Conservation (phyloP, 2,329 filamentous ascomycete species). For the Chaetomium olivaceum region DNA sequence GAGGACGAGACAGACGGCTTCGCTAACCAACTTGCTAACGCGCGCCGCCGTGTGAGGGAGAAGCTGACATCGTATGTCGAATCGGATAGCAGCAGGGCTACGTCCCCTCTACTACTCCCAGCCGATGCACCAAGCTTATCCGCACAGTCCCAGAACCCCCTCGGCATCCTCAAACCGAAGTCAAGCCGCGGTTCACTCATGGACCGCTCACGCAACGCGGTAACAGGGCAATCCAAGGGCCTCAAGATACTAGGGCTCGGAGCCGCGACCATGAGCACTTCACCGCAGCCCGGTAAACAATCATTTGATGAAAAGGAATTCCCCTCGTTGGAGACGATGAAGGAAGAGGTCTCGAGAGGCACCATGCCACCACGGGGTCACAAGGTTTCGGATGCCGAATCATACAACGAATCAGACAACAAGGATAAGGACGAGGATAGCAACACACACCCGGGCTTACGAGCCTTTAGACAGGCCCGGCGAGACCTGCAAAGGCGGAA, state of each 20-base stretch:
- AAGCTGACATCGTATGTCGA: slow-evolving; percentile 70
- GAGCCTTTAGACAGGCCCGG: slow-evolving; percentile 58
- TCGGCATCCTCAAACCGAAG: slow-evolving; percentile 64
- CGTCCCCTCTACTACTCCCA: slow-evolving; percentile 44
- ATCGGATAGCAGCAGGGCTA: slow-evolving; percentile 53
- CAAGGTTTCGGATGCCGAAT: slow-evolving; percentile 23
- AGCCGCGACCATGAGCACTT: slow-evolving; percentile 43
- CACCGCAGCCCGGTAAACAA: slow-evolving; percentile 44
- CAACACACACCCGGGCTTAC: slow-evolving; percentile 52
- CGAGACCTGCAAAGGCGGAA: slow-evolving; percentile 58
- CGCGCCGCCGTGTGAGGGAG: slow-evolving; percentile 71
- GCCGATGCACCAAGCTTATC: slow-evolving; percentile 39
- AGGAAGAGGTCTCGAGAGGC: slow-evolving; percentile 31
- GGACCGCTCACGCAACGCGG: slow-evolving; percentile 45
- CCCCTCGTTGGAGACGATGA: slow-evolving; percentile 31
- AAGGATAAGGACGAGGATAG: slow-evolving; percentile 40
- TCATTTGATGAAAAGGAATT: slow-evolving; percentile 41
- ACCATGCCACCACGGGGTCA: slow-evolving; percentile 4
- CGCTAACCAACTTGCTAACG: slow-evolving; percentile 68
- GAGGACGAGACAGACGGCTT: slow-evolving; percentile 67
- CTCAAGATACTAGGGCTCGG: slow-evolving; percentile 64
- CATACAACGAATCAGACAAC: slow-evolving; percentile 16
- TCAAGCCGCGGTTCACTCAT: slow-evolving; percentile 67
- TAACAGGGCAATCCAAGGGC: slow-evolving; percentile 51
- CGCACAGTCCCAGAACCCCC: slow-evolving; percentile 22